Conservation (phyloP, 306 rosid species). For the Lathyrus aphaca region DNA sequence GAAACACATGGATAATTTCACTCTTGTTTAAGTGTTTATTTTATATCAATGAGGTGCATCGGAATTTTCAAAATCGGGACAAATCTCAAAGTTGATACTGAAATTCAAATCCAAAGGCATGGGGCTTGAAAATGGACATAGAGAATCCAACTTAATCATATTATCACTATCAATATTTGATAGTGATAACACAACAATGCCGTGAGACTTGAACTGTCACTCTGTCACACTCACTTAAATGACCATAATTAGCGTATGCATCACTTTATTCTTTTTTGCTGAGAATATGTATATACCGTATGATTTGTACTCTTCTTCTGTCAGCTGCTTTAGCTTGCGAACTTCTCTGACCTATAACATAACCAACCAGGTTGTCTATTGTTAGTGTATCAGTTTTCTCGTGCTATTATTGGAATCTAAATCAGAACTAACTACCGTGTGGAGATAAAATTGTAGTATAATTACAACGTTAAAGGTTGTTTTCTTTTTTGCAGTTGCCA, state of each 20-base stretch:
- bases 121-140: neutral
- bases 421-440: neutral
- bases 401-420: neutral
- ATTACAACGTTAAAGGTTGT: neutral
- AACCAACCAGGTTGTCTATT: neutral
- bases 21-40: no score
- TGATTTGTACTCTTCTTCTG: neutral
- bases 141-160: neutral
- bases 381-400: neutral
- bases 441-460: neutral
- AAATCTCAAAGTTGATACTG: no score
- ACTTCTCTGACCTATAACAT: neutral
- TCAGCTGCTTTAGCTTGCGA: neutral
- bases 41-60: no score
- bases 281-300: neutral
- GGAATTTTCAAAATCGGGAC: no score
- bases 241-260: neutral
- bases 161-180: neutral
- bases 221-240: neutral
- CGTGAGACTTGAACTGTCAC: neutral
- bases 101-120: neutral
- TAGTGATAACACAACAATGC: neutral
- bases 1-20: no score
- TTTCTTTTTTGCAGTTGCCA: neutral
- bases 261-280: conserved; percentile 2